Conservation (phyloP, 139 green algal species). For the Coccomyxa sp. region DNA sequence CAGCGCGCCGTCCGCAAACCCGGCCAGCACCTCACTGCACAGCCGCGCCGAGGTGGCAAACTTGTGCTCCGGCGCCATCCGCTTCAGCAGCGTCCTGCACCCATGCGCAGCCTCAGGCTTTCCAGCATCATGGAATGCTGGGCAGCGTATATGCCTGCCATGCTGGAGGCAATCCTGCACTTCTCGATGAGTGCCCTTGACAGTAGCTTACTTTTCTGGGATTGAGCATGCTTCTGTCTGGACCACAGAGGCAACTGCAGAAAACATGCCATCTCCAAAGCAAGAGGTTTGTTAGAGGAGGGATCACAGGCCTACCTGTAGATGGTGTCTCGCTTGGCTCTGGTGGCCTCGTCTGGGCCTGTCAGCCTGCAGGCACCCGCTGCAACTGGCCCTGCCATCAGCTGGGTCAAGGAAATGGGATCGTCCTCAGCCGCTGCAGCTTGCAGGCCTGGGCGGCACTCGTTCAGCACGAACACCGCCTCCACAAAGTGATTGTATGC, state of each 20-base stretch:
- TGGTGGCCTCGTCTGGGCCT: conserved; percentile 18
- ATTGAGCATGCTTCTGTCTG: too few species aligned
- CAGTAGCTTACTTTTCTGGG: too few species aligned
- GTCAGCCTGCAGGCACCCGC: conserved; percentile 21
- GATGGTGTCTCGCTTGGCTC: conserved; percentile 33
- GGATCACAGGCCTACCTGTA: too few species aligned
- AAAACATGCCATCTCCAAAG: too few species aligned
- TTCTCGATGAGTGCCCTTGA: not conserved
- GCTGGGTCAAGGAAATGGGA: not conserved
- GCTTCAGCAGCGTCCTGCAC: conserved; percentile 53
- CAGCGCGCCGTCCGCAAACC: conserved; percentile 68
- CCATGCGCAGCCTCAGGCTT: too few species aligned
- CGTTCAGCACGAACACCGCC: conserved; percentile 83
- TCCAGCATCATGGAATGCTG: too few species aligned
- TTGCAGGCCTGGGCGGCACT: conserved; percentile 43
- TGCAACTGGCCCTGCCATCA: not conserved
- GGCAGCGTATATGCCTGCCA: too few species aligned
- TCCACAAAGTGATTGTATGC: conserved; percentile 94
- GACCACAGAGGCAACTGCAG: too few species aligned
- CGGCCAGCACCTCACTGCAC: conserved; percentile 62
- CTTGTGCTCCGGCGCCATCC: conserved; percentile 81
- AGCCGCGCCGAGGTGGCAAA: conserved; percentile 66
- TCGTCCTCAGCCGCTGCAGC: conserved; percentile 12
- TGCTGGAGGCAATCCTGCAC: too few species aligned
- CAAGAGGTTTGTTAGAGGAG: too few species aligned